These are phyloP conservation scores for Cymodocea nodosa DNA, from an alignment of 116 monocot species.

Conservation along the genomic window DNA sequence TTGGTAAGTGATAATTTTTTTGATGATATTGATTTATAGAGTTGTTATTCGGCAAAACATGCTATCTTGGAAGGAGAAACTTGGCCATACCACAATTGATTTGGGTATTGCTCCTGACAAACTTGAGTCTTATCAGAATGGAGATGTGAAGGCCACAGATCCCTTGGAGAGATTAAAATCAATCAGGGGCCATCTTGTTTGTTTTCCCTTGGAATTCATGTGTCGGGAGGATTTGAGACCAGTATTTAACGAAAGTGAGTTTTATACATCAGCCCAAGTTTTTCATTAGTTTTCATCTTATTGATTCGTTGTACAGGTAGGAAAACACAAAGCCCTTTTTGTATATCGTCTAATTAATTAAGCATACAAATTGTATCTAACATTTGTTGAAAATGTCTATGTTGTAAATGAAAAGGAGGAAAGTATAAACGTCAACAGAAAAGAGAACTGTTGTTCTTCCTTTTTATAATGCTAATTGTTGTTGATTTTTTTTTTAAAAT, in stretches of 20 bases:
- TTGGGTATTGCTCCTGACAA: slow-evolving; percentile 68
- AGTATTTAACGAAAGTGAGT: slow-evolving; percentile 79
- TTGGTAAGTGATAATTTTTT: neutral
- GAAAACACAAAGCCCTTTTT: too few species aligned
- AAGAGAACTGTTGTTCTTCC: too few species aligned
- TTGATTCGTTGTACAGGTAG: neutral
- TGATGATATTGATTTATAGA: slow-evolving; percentile 21
- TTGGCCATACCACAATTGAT: slow-evolving; percentile 86
- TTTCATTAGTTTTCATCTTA: slow-evolving; percentile 38
- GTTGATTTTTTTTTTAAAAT: too few species aligned
- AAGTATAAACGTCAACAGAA: too few species aligned
- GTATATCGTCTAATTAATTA: too few species aligned
- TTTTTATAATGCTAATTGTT: too few species aligned
- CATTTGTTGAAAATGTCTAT: too few species aligned
- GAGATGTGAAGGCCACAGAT: slow-evolving; percentile 30
- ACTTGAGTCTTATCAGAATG: slow-evolving; percentile 46
- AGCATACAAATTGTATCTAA: too few species aligned
- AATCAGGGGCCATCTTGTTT: slow-evolving; percentile 82
- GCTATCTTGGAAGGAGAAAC: slow-evolving; percentile 73
- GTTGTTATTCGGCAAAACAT: slow-evolving; percentile 55
- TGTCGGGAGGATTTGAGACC: slow-evolving; percentile 83
- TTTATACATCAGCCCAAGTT: slow-evolving; percentile 78
- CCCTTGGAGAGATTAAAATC: slow-evolving; percentile 59
- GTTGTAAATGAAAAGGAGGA: too few species aligned
- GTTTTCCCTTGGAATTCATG: slow-evolving; percentile 90